phyloP scores from a whole-genome alignment of 2,329 filamentous ascomycete genomes.

The Sporothrix sp. region DNA sequence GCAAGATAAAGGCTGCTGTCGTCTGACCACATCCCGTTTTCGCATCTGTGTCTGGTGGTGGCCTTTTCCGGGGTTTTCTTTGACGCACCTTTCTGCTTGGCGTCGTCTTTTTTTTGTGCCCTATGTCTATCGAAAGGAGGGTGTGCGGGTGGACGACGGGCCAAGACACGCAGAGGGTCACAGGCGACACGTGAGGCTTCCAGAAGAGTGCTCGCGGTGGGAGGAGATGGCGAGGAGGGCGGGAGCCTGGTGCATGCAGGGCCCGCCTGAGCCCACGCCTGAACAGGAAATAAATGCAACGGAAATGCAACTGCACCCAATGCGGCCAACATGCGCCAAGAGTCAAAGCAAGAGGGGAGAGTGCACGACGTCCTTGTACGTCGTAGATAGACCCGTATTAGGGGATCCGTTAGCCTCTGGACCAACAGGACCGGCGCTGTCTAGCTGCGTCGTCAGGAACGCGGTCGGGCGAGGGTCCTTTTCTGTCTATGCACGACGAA shows the following conservation, averaged over 20 bases:
- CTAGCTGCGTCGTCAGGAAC: conserved; percentile 13
- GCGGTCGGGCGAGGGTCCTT: conserved; percentile 5
- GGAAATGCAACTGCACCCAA: too few relatives aligned
- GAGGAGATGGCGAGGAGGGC: neutral
- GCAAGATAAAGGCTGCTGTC: neutral
- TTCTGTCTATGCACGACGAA: conserved; percentile 2
- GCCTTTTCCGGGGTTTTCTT: neutral
- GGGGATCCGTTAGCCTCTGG: conserved; percentile 10
- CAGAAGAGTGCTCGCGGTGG: neutral
- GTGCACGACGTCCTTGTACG: neutral
- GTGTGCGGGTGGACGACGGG: conserved; percentile 3
- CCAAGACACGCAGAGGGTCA: neutral
- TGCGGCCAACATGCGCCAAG: too few relatives aligned
- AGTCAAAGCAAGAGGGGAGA: neutral
- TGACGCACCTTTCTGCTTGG: neutral
- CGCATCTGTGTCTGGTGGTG: neutral
- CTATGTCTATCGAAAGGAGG: neutral
- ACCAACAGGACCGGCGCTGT: conserved; percentile 1
- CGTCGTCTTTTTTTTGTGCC: neutral
- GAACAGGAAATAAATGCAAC: conserved; percentile 1
- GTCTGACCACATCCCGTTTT: conserved; percentile 10
- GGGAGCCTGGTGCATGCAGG: neutral
- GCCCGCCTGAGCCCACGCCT: neutral
- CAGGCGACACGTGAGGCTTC: conserved; percentile 7
- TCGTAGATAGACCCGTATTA: too few relatives aligned